phyloP scores from a whole-genome alignment of 140 eudicot species.

The Erigeron philadelphicus region DNA sequence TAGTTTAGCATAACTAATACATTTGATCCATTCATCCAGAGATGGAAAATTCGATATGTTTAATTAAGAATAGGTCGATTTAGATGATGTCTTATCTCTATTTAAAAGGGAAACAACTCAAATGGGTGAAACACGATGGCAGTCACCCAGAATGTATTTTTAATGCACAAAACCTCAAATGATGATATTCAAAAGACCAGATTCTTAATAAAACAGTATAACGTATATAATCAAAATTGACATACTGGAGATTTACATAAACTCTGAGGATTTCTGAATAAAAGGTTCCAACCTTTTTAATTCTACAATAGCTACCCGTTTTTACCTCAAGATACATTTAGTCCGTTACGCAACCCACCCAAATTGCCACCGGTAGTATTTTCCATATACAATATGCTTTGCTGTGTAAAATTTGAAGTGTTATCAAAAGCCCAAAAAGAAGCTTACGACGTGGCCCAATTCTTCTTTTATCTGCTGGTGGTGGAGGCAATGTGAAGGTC shows the following conservation, averaged over 20 bases:
- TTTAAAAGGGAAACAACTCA: not conserved
- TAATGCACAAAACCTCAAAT: not conserved
- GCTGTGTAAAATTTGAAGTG: not conserved
- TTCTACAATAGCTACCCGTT: not conserved
- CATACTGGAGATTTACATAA: not conserved
- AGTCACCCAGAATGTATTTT: not conserved
- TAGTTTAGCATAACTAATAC: not conserved
- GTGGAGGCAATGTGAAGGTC: slow-evolving; percentile 68
- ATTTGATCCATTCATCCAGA: not conserved
- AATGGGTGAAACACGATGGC: not conserved
- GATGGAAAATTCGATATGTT: not conserved
- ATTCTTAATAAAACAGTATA: not conserved
- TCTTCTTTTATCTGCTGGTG: slow-evolving; percentile 82
- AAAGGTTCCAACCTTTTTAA: no score
- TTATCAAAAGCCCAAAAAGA: not conserved
- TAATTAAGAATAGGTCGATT: not conserved
- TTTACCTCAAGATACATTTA: not conserved
- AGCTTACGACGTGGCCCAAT: slow-evolving; percentile 91
- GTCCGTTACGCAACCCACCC: not conserved
- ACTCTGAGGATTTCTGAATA: no score
- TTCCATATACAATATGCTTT: not conserved
- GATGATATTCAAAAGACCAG: not conserved
- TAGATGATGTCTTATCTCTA: not conserved
- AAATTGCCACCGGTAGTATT: slow-evolving; percentile 3
- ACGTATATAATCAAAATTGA: not conserved